Evolutionary conservation across 371 early-diverging fungal genomes (phyloP), one percentile per base, ranked within the genome.

Genomic region (Chytridium lagenaria): DNA sequence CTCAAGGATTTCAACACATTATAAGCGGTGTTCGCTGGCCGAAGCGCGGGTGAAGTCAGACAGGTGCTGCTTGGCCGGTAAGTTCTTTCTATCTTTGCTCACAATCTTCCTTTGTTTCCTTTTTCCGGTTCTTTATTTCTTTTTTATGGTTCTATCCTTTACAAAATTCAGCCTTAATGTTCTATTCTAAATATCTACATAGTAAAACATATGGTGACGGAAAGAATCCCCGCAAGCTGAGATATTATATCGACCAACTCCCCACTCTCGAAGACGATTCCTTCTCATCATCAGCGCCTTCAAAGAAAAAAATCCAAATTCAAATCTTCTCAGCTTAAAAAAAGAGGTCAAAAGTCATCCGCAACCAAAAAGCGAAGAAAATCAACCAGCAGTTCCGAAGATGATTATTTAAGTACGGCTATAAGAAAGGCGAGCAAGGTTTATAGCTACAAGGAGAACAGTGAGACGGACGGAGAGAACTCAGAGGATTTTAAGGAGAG

Each of bases 1-100:
- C 7, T 93, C 94, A 31, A 88, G 94, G 38, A 93, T 93, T 71
- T 92, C 92, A 7, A 92, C 92, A 75, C 94, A 93, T 75, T 93
- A 92, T 72, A 92, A 92, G 77, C 86, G 92, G 50, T 67, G 75
- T 40, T 16, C 16, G 5, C 19, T 55, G 55, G 55, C 55, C 55
- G 55, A 7, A 28, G 55, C 16, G 55, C 55, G 5, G 55, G 55
- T 7, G 55, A 55, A 26, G 30, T 7, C 10, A 10, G 55, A 15
- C 55, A 55, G 55, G 55, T 55, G 10, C 30, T 55, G 10, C 30
- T 55, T 16, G 55, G 55, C 10, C 44, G 44, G 44, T 44, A 44
- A 7, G 44, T 19, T 12, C 44, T 7, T 19, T 19, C 19, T 44
- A 12, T 19, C 7, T 44, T 44, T 44, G 44, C 19, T 12, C 44